phyloP scores from a whole-genome alignment of 352 stramenopile species.

The Pythium insidiosum region DNA sequence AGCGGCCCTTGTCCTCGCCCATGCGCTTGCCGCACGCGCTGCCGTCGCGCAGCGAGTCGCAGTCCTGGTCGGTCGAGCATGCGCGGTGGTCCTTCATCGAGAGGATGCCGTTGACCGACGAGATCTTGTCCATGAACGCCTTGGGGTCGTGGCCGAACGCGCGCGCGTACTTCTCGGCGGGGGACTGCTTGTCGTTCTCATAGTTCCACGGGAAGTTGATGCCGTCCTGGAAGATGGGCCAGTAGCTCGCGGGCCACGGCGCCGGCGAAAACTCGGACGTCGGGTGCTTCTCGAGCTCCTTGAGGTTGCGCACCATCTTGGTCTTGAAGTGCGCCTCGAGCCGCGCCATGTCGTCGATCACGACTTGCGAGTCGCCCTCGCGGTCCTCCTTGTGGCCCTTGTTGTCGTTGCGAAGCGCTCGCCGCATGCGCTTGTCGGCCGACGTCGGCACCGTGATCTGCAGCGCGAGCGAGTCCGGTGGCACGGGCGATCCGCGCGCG shows the following conservation, averaged over 20 bases:
- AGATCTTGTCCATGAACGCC: conserved; percentile 10
- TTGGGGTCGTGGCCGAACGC: conserved; percentile 8
- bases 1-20: conserved; percentile 7
- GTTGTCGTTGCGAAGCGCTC: background rate
- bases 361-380: conserved; percentile 4
- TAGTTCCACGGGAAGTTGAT: conserved; percentile 16
- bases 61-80: conserved; percentile 7
- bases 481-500: background rate
- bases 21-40: conserved; percentile 8
- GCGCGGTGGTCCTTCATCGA: background rate
- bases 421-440: too few species aligned
- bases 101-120: conserved; percentile 6
- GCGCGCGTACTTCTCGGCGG: conserved; percentile 15
- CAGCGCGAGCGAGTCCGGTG: background rate
- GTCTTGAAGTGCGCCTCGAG: conserved; percentile 10
- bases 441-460: background rate
- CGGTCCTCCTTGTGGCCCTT: background rate
- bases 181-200: conserved; percentile 1
- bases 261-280: background rate
- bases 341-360: conserved; percentile 5
- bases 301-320: conserved; percentile 7
- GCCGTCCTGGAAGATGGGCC: conserved; percentile 13
- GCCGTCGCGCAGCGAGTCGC: conserved; percentile 2
- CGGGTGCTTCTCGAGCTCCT: conserved; percentile 8
- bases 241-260: conserved; percentile 9